Conservation (phyloP, 257 asterid genomes). For the Nicotiana tabacum region DNA sequence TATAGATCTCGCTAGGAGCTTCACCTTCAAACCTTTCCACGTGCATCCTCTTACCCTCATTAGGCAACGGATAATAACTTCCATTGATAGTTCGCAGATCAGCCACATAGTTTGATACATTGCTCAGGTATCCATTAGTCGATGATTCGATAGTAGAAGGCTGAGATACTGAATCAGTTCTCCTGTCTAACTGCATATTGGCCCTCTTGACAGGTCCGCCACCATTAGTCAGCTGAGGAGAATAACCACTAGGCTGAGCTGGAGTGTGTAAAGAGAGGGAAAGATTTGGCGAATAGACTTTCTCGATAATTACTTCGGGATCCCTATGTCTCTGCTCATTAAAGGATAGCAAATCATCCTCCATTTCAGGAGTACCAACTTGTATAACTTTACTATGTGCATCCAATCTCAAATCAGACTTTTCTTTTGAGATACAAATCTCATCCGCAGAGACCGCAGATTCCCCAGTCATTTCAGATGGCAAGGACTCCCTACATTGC, state of each 20-base stretch:
- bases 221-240: conserved; percentile 31
- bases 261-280: conserved; percentile 29
- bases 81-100: conserved; percentile 29
- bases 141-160: conserved; percentile 32
- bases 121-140: conserved; percentile 37
- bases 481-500: conserved; percentile 29
- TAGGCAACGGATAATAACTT: conserved; percentile 34
- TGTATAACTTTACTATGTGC: conserved; percentile 11
- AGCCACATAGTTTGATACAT: conserved; percentile 19
- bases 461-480: conserved; percentile 23
- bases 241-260: conserved; percentile 17
- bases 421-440: conserved; percentile 14
- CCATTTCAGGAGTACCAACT: conserved; percentile 32
- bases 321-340: conserved; percentile 57
- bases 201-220: conserved; percentile 25
- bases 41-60: conserved; percentile 32
- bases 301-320: conserved; percentile 40
- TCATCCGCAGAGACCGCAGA: conserved; percentile 24
- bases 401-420: conserved; percentile 31
- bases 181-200: conserved; percentile 44
- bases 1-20: conserved; percentile 23
- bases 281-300: conserved; percentile 27
- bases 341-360: conserved; percentile 53
- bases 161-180: conserved; percentile 33
- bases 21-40: conserved; percentile 43